Base-by-base conservation (phyloP, 495 filamentous ascomycete genomes). In the Platismatia glauca region DNA sequence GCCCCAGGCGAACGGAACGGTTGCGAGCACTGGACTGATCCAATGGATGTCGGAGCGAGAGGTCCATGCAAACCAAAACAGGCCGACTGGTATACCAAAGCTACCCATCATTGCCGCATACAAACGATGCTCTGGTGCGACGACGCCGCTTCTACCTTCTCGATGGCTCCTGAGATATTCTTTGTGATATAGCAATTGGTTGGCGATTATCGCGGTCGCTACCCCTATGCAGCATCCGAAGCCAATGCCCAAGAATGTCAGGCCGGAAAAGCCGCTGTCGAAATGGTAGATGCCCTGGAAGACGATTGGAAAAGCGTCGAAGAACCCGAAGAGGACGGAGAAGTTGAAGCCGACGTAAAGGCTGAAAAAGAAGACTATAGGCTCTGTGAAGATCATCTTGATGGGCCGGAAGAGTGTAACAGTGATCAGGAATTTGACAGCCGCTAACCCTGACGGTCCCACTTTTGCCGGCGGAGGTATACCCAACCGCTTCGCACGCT, bases 1-100 rank as follows among this genome's bases (percentile, higher is more conserved):
- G 4, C 85, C 86, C 79, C 81, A 88, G 0, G 82, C 85, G 69
- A 90, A 89, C 1, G 85, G 76, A 31, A 86, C 72, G 8, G 83
- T 79, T 5, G 84, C 78, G 70, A 81, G 65, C 71, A 82, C 52
- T 71, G 74, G 72, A 37, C 64, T 69, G 12, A 68, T 65, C 78
- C 82, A 75, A 68, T 72, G 63, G 46, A 77, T 67, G n/a, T 63
- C 59, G 0, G 22, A 11, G 13, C 66, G 65, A 3, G 79, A 67
- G 0, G 78, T 81, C 76, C 75, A 81, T 0, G 71, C 78, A 68
- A 80, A 82, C 80, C 77, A 80, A 57, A 78, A 76, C 7, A 81
- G 59, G 0, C 74, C 70, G 20, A 81, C 70, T 0, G 85, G 84
- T 55, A 87, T 69, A 4, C 79, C 72, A 56, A 82, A 46, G 64